Evolutionary conservation across 1,284 basidiomycete species (phyloP).

Genomic region (Neolentinus lepideus): DNA sequence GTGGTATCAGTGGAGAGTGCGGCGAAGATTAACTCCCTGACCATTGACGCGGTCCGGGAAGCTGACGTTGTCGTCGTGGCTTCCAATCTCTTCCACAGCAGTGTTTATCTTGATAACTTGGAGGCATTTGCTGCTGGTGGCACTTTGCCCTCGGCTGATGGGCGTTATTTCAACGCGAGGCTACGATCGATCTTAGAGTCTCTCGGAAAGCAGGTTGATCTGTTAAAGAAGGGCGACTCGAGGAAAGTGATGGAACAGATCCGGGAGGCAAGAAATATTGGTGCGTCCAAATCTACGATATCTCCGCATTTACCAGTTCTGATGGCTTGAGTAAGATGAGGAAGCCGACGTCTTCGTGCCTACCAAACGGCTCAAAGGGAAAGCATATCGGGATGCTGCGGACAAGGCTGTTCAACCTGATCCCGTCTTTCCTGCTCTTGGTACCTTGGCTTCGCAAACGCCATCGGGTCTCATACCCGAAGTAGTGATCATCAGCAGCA

Average conservation of each 20-base stretch:
- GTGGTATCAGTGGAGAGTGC: constrained; percentile 69
- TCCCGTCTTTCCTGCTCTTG: constrained; percentile 7
- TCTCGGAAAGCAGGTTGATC: constrained; percentile 61
- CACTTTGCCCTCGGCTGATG: constrained; percentile 60
- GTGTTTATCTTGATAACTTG: constrained; percentile 72
- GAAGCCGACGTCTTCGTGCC: constrained; percentile 38
- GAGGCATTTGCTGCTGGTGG: constrained; percentile 63
- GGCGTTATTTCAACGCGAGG: constrained; percentile 83
- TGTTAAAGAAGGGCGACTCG: constrained; percentile 57
- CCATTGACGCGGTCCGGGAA: constrained; percentile 70
- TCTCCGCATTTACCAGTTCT: constrained; percentile 3
- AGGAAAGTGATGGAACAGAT: constrained; percentile 55
- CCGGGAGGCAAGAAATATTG: constrained; percentile 47
- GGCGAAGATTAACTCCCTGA: constrained; percentile 65
- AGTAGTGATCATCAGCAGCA: constrained; percentile 37
- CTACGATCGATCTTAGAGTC: constrained; percentile 56
- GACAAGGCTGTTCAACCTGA: constrained; percentile 10
- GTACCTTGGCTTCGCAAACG: constrained; percentile 21
- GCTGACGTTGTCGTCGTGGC: constrained; percentile 89
- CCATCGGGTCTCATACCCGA: constrained; percentile 40
- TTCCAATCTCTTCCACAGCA: constrained; percentile 78
- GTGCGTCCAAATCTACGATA: constrained; percentile 29
- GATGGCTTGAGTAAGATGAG: constrained; percentile 10
- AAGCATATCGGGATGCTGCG: constrained; percentile 54
- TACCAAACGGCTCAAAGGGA: constrained; percentile 70